Conservation (phyloP, 1,284 basidiomycete genomes). For the Ceratobasidium sp. region DNA sequence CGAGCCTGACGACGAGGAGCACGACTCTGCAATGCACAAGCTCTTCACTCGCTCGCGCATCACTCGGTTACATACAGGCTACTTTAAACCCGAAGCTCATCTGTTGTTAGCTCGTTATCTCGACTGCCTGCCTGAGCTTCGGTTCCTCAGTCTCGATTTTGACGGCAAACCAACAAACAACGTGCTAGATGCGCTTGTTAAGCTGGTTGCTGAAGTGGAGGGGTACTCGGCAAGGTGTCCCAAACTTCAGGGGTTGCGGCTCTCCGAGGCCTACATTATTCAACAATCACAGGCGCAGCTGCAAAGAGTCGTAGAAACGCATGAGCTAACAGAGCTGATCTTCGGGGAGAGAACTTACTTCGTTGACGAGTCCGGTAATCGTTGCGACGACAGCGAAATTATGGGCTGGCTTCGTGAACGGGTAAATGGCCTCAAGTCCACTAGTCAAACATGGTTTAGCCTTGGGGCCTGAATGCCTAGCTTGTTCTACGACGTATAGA, state of each 20-base stretch:
- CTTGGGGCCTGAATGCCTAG: neutral
- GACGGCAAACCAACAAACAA: neutral
- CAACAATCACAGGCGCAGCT: neutral
- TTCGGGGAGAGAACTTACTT: neutral
- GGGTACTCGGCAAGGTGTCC: neutral
- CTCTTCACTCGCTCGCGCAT: neutral
- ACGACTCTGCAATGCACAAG: slow-evolving; percentile 9
- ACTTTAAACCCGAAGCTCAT: slow-evolving; percentile 2
- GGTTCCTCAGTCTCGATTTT: too few relatives aligned
- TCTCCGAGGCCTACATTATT: neutral
- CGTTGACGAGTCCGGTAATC: neutral
- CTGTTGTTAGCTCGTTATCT: neutral
- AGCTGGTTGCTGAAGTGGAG: neutral
- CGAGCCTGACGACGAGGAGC: neutral
- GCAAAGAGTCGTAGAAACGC: neutral
- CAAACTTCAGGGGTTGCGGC: slow-evolving; percentile 1
- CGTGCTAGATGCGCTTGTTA: neutral
- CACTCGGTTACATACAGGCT: neutral
- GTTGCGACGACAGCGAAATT: neutral
- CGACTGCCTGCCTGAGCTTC: neutral
- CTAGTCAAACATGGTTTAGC: neutral
- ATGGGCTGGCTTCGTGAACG: slow-evolving; percentile 1
- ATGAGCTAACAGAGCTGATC: neutral
- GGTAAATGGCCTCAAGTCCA: neutral
- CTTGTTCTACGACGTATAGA: too few relatives aligned